These are phyloP conservation scores for Fomitopsis serialis DNA, from an alignment of 768 basidiomycete genomes.

Conservation along the genomic window DNA sequence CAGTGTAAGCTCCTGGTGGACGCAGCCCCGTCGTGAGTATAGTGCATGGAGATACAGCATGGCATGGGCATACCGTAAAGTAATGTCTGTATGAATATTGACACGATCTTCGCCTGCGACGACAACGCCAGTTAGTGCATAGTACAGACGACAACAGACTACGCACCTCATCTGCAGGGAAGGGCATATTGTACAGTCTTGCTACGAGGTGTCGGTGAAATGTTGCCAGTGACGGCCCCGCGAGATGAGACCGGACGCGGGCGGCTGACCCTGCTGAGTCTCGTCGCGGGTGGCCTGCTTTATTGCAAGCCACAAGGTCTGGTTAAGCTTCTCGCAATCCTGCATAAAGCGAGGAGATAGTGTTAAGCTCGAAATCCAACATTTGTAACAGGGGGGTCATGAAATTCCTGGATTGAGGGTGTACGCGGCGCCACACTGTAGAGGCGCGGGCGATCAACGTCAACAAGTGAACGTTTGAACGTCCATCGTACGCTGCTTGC, in stretches of 20 bases:
- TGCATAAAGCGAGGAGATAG: neutral
- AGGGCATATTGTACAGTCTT: neutral
- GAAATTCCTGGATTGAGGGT: no score
- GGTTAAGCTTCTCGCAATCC: neutral
- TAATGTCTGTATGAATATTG: constrained; percentile 6
- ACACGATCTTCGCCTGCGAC: constrained; percentile 2
- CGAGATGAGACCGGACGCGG: neutral
- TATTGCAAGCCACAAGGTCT: neutral
- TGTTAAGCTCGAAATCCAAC: neutral
- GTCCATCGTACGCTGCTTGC: no score
- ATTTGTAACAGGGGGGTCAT: neutral
- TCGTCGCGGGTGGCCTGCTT: neutral
- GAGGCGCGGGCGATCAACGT: no score
- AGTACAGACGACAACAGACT: neutral
- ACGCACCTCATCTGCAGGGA: constrained; percentile 2
- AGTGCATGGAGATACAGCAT: no score
- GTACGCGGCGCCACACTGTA: no score
- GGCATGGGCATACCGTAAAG: neutral
- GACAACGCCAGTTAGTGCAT: neutral
- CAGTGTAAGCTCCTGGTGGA: constrained; percentile 1
- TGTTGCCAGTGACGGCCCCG: neutral
- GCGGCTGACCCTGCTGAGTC: neutral
- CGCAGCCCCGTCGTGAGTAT: neutral
- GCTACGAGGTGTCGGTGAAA: neutral
- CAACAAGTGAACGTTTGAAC: no score